A percentile compares a stretch with the other conserved stretches of the same genome.
phyloP scores from a whole-genome alignment of 2,329 filamentous ascomycete species.

The Aspergillus neoniger region DNA sequence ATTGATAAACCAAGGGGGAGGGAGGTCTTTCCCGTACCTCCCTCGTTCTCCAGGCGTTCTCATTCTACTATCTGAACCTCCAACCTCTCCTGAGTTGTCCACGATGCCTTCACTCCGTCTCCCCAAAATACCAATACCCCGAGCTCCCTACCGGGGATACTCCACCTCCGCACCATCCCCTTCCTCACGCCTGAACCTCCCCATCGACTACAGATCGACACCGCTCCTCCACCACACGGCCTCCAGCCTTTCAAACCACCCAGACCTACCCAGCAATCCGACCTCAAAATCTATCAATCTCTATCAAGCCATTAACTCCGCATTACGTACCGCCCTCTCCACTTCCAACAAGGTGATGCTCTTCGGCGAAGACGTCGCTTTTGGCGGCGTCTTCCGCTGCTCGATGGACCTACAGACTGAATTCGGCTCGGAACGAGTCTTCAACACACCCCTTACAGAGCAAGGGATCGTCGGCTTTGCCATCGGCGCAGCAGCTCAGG shows the following conservation, averaged over 20 bases:
- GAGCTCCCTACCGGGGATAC: conserved; percentile 41
- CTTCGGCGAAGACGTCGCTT: conserved; percentile 96
- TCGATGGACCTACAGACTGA: conserved; percentile 87
- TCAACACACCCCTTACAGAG: conserved; percentile 93
- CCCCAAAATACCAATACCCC: conserved; percentile 17
- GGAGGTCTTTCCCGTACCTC: background rate
- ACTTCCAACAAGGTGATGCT: conserved; percentile 84
- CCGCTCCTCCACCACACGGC: conserved; percentile 79
- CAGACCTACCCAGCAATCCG: conserved; percentile 71
- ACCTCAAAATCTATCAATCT: conserved; percentile 86
- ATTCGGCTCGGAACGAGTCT: conserved; percentile 84
- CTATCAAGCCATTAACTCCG: conserved; percentile 91
- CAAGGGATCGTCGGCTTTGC: conserved; percentile 94
- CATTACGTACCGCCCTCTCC: conserved; percentile 77
- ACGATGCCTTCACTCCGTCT: conserved; percentile 16
- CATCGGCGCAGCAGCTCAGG: conserved; percentile 84
- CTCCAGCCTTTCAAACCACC: conserved; percentile 67
- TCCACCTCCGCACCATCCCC: conserved; percentile 46
- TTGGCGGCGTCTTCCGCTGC: conserved; percentile 94
- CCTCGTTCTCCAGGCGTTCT: background rate
- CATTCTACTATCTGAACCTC: background rate
- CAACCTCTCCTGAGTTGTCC: background rate
- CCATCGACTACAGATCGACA: conserved; percentile 82
- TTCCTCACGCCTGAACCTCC: conserved; percentile 71
- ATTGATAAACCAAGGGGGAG: conserved; percentile 2